Conservation (phyloP, 169 alveolate species). For the Cryptosporidium sp. region DNA sequence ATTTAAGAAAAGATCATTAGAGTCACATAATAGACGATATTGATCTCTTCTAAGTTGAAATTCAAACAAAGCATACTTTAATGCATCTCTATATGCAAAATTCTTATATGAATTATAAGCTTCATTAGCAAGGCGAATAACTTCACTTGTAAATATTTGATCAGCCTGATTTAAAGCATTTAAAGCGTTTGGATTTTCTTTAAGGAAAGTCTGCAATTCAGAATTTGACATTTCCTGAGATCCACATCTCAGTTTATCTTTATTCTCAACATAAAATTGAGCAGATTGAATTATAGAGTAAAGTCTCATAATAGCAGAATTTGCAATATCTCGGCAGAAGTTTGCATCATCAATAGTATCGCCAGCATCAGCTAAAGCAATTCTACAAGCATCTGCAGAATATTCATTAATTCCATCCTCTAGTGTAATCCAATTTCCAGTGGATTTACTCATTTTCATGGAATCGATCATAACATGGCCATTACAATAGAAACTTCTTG, state of each 20-base stretch:
- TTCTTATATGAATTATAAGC: constrained; percentile 85
- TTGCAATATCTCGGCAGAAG: constrained; percentile 89
- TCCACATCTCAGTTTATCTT: constrained; percentile 77
- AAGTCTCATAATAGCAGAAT: constrained; percentile 87
- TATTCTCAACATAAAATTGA: constrained; percentile 81
- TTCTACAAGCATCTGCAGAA: constrained; percentile 97
- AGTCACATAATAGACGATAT: constrained; percentile 81
- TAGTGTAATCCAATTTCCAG: constrained; percentile 97
- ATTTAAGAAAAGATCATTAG: constrained; percentile 38
- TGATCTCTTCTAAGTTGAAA: constrained; percentile 83
- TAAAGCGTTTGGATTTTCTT: constrained; percentile 8
- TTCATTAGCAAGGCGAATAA: constrained; percentile 82
- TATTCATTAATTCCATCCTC: constrained; percentile 91
- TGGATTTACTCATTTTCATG: constrained; percentile 96
- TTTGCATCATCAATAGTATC: constrained; percentile 97
- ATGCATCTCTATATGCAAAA: constrained; percentile 88
- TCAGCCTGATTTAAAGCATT: constrained; percentile 78
- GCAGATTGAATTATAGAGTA: constrained; percentile 81
- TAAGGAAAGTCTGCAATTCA: constrained; percentile 18
- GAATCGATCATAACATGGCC: constrained; percentile 97
- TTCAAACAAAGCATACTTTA: constrained; percentile 88
- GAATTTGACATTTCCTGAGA: constrained; percentile 39
- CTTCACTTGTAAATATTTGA: constrained; percentile 86
- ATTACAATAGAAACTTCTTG: constrained; percentile 94
- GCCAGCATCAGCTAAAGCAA: constrained; percentile 99